These are phyloP conservation scores for Zygnema circumcarinatum DNA, from an alignment of 139 green algal species.

Conservation along the genomic window DNA sequence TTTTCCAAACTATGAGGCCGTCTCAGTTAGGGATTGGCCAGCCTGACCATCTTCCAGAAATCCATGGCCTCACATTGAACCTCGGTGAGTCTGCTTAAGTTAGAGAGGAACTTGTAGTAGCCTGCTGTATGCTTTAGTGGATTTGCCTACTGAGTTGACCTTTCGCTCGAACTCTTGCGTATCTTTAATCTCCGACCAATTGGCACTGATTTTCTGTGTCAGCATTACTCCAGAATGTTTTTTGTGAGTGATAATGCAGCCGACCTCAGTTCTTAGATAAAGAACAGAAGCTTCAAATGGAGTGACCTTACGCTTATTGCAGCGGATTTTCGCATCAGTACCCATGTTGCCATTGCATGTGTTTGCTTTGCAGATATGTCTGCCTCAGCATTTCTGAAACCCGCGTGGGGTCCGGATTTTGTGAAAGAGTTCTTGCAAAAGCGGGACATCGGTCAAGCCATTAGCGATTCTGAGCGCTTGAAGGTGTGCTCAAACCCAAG, in stretches of 20 bases:
- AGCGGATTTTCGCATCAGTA: background rate
- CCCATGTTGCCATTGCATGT: background rate
- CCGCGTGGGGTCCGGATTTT: constrained; percentile 7
- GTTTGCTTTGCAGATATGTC: constrained; percentile 33
- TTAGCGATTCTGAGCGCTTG: constrained; percentile 22
- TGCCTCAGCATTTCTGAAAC: constrained; percentile 15
- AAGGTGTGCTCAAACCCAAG: constrained; percentile 13
- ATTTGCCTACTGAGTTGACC: no score
- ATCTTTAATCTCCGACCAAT: no score
- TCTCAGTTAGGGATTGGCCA: background rate
- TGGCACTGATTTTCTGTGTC: no score
- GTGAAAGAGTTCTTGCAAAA: background rate
- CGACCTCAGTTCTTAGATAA: no score
- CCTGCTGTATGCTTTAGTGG: constrained; percentile 13
- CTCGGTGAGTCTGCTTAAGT: background rate
- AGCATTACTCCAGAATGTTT: no score
- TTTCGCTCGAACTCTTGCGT: no score
- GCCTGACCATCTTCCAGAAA: background rate
- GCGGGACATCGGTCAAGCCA: background rate
- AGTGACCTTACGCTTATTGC: no score
- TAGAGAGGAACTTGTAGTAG: background rate
- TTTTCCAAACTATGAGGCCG: constrained; percentile 23
- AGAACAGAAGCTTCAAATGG: no score
- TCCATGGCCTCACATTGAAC: constrained; percentile 4
- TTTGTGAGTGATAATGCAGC: no score